Percentiles rank a stretch among this genome's conserved stretches.
Evolutionary conservation across 2,329 filamentous ascomycete genomes (phyloP).

Genomic region (Parafenestella ontariensis): DNA sequence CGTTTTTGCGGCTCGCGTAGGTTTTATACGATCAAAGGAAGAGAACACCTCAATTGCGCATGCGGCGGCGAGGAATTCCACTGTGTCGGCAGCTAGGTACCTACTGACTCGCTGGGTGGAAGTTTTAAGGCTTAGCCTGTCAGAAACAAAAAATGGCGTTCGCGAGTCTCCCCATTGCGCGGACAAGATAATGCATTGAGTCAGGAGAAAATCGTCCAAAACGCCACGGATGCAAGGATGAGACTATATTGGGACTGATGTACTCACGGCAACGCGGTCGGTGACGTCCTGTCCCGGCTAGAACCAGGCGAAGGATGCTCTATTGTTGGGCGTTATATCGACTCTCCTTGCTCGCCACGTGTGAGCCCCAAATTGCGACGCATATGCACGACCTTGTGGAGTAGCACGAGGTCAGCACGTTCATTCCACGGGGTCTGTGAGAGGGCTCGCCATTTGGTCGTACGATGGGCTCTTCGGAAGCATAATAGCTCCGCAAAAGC

Average conservation of each 20-base stretch:
- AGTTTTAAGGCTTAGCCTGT: background rate
- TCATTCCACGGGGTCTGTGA: background rate
- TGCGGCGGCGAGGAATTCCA: constrained; percentile 6
- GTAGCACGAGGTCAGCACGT: no score
- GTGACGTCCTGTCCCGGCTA: background rate
- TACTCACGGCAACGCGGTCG: background rate
- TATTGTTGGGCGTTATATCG: no score
- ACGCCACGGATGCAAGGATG: background rate
- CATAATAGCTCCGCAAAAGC: background rate
- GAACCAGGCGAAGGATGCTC: constrained; percentile 2
- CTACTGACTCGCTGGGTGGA: constrained; percentile 2
- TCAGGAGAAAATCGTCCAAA: constrained; percentile 2
- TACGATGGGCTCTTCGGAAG: background rate
- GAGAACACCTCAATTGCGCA: background rate
- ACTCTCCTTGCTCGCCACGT: background rate
- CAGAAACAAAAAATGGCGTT: background rate
- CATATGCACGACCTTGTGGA: background rate
- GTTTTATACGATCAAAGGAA: constrained; percentile 6
- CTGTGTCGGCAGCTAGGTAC: constrained; percentile 4
- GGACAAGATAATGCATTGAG: background rate
- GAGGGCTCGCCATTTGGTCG: background rate
- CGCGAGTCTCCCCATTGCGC: background rate
- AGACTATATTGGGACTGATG: background rate
- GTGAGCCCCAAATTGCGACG: background rate
- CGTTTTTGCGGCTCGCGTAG: constrained; percentile 8